Evolutionary conservation across 179 eudicot genomes (phyloP).

Genomic region (Camellia oleifera): DNA sequence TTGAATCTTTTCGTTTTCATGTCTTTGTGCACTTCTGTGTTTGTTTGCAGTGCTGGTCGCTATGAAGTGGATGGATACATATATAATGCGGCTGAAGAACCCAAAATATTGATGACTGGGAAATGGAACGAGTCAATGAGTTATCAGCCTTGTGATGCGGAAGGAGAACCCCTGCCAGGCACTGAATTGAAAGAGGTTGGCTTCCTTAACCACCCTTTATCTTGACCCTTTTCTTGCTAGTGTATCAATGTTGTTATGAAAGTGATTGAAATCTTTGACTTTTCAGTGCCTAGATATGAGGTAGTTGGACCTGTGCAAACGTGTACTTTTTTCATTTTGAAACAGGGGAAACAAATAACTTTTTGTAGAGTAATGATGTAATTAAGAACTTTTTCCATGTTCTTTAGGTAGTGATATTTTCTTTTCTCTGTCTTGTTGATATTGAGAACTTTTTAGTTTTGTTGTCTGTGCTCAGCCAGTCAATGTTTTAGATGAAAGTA

Average conservation of each 20-base stretch:
- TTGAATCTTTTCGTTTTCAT: background rate
- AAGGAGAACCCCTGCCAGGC: slow-evolving; percentile 92
- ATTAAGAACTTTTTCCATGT: background rate
- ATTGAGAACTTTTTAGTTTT: background rate
- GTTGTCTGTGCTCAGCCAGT: background rate
- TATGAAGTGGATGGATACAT: slow-evolving; percentile 99
- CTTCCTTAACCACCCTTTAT: slow-evolving; percentile 11
- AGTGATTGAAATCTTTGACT: background rate
- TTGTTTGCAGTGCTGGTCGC: slow-evolving; percentile 72
- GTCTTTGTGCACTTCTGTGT: background rate
- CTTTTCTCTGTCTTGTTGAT: background rate
- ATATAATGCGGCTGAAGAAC: slow-evolving; percentile 88
- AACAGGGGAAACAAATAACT: background rate
- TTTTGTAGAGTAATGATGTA: background rate
- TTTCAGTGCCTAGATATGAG: slow-evolving; percentile 7
- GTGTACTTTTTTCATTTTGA: background rate
- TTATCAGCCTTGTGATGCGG: slow-evolving; percentile 91
- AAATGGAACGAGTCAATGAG: slow-evolving; percentile 93
- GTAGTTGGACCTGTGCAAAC: background rate
- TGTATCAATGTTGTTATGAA: background rate
- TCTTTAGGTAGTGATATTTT: background rate
- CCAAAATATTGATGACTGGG: slow-evolving; percentile 93
- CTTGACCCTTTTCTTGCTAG: slow-evolving; percentile 8
- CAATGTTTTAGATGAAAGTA: background rate
- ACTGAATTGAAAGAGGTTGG: slow-evolving; percentile 88